Evolutionary conservation across 805 yeast species (phyloP), one percentile per base, ranked within the genome.

Genomic region (Sugiyamaella chiloensis): DNA sequence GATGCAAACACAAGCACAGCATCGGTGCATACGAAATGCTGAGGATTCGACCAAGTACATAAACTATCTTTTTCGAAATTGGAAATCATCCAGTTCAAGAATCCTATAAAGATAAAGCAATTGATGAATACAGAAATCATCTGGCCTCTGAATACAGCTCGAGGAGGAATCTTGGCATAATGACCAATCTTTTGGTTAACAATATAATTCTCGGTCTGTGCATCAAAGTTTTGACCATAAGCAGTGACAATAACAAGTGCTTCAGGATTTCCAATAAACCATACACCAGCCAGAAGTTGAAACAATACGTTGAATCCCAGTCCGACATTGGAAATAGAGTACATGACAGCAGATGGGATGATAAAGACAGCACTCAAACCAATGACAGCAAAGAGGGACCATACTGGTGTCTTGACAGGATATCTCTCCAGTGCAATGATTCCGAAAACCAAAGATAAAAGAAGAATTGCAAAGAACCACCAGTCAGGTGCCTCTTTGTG

Each of bases 401-500:
- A 81, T 8, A 79, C 58, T 24, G 60, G 60, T n/a, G 60, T 54
- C 29, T 56, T 42, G 1, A 54, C 51, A 5, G 60, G 60, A 43
- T 52, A 57, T 20, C 46, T 46, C 32, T 50, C 51, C 5, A 57
- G 52, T 29, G 46, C 48, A 12, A 57, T 43, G 29, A 55, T 51
- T 7, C 55, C 60, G 17, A 57, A 45, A 0, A 67, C 65, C 27
- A 60, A 72, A 63, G 74, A 63, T 26, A 75, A 64, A 1, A 69
- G 52, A 11, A 80, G 66, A 27, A 81, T 69, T 12, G 68, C 52
- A 12, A 77, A 46, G 26, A 76, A 83, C 86, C 88, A 81, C 81
- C 82, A 79, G 54, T 80, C 85, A 1, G 91, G 93, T 16, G 81
- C 87, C 53, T 83, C 87, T 20, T 73, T 73, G 62, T 83, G 82